Evolutionary conservation across 257 asterid species (phyloP).

Genomic region (Cruciata laevipes): DNA sequence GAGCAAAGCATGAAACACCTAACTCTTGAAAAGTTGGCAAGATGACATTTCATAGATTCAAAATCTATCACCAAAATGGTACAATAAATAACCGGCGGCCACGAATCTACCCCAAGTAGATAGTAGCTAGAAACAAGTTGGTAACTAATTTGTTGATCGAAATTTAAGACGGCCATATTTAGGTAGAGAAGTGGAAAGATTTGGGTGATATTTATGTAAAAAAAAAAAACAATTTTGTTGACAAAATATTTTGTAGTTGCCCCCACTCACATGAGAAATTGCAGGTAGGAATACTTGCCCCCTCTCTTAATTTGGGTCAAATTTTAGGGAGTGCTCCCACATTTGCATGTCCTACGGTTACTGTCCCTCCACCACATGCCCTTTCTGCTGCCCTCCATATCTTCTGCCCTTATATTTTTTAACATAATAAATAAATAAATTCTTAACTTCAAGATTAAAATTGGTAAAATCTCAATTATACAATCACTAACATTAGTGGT

Average conservation of each 20-base stretch:
- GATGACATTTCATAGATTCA: not conserved
- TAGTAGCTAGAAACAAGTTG: not conserved
- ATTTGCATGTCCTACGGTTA: slow-evolving; percentile 50
- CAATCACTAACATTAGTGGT: too few species aligned
- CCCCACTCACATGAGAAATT: slow-evolving; percentile 14
- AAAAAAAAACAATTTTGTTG: too few species aligned
- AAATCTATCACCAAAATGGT: not conserved
- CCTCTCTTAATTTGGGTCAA: not conserved
- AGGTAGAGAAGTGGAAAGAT: not conserved
- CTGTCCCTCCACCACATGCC: slow-evolving; percentile 49
- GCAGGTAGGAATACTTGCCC: slow-evolving; percentile 15
- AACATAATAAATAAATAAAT: not conserved
- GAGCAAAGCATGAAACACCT: not conserved
- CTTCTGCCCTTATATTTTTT: slow-evolving; percentile 28
- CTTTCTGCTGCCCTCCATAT: slow-evolving; percentile 35
- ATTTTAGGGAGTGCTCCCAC: slow-evolving; percentile 16
- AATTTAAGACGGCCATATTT: not conserved
- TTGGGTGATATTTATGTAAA: not conserved
- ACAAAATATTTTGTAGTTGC: slow-evolving; percentile 1
- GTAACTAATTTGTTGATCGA: not conserved
- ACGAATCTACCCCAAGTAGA: not conserved
- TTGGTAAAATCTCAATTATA: too few species aligned
- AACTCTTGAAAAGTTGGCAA: not conserved
- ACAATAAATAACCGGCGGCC: slow-evolving; percentile 2
- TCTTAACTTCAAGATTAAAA: too few species aligned